These are phyloP conservation scores for Pseudofabraea citricarpa DNA, from an alignment of 2,329 filamentous ascomycete genomes.

Conservation along the genomic window DNA sequence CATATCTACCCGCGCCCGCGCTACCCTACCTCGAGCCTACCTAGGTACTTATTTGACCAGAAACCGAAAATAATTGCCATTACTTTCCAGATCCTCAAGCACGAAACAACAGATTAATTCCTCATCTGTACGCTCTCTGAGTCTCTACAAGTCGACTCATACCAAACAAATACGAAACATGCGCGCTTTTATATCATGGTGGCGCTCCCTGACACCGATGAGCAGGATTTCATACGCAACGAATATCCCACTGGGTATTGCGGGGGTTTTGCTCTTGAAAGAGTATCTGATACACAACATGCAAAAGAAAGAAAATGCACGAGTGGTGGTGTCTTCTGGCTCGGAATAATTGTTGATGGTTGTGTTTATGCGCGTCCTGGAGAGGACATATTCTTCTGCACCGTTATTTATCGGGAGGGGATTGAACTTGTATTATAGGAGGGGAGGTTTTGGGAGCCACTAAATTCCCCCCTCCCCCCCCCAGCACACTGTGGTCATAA, in stretches of 20 bases:
- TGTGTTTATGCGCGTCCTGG: slow-evolving; percentile 9
- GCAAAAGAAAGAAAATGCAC: slow-evolving; percentile 10
- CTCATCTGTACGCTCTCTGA: slow-evolving; percentile 10
- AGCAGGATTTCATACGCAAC: slow-evolving; percentile 10
- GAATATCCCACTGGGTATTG: slow-evolving; percentile 9
- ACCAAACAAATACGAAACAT: slow-evolving; percentile 12
- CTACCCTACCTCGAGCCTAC: too few relatives aligned
- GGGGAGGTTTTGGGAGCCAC: slow-evolving; percentile 5
- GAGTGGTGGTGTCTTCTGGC: slow-evolving; percentile 8
- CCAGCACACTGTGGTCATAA: slow-evolving; percentile 9
- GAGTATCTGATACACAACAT: slow-evolving; percentile 9
- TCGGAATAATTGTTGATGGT: slow-evolving; percentile 8
- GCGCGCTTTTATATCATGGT: slow-evolving; percentile 11
- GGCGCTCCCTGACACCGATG: slow-evolving; percentile 10
- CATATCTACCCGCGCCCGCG: too few relatives aligned
- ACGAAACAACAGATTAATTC: slow-evolving; percentile 12
- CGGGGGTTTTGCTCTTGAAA: slow-evolving; percentile 8
- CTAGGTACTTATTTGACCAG: too few relatives aligned
- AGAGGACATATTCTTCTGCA: slow-evolving; percentile 8
- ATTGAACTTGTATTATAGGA: background rate
- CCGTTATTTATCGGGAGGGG: slow-evolving; percentile 3
- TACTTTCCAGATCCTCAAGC: slow-evolving; percentile 10
- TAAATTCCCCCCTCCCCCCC: slow-evolving; percentile 2
- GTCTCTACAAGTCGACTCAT: slow-evolving; percentile 7
- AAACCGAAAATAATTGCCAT: too few relatives aligned